Conservation (phyloP, 2,329 filamentous ascomycete species). For the Mycocentrospora acerina region DNA sequence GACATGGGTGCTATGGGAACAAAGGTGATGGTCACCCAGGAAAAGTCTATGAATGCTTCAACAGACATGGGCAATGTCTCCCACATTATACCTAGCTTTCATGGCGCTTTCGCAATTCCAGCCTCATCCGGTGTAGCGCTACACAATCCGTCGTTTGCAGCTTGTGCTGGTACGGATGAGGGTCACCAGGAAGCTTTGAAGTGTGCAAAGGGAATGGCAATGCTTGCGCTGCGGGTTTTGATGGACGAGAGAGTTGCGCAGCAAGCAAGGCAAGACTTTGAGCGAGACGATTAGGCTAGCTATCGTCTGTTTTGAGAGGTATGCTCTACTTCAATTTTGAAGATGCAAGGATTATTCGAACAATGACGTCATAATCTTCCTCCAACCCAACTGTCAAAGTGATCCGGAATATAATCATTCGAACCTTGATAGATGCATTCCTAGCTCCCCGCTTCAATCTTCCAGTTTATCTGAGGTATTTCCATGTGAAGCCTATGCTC, state of each 20-base stretch:
- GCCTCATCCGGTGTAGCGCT: conserved; percentile 39
- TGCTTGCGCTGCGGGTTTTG: conserved; percentile 17
- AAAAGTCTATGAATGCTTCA: conserved; percentile 40
- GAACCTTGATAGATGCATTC: too few relatives aligned
- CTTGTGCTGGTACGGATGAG: conserved; percentile 43
- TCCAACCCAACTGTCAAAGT: too few relatives aligned
- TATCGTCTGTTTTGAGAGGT: too few relatives aligned
- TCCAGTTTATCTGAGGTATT: too few relatives aligned
- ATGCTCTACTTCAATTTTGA: too few relatives aligned
- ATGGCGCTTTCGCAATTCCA: conserved; percentile 52
- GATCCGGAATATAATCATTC: too few relatives aligned
- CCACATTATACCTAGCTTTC: conserved; percentile 38
- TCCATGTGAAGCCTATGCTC: too few relatives aligned
- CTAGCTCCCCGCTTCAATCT: too few relatives aligned
- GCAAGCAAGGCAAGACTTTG: conserved; percentile 17
- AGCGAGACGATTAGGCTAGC: conserved; percentile 11
- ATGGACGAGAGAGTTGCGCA: conserved; percentile 15
- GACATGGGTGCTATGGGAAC: conserved; percentile 48
- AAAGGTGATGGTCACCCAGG: conserved; percentile 41
- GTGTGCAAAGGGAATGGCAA: conserved; percentile 51
- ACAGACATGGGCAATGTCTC: conserved; percentile 21
- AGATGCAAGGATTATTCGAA: too few relatives aligned
- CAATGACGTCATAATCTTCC: too few relatives aligned
- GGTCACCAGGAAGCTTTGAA: conserved; percentile 48
- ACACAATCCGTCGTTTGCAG: conserved; percentile 49